Evolutionary conservation across 1,284 basidiomycete genomes (phyloP), one percentile per base, ranked within the genome.

Genomic region (Anthracocystis walkeri): DNA sequence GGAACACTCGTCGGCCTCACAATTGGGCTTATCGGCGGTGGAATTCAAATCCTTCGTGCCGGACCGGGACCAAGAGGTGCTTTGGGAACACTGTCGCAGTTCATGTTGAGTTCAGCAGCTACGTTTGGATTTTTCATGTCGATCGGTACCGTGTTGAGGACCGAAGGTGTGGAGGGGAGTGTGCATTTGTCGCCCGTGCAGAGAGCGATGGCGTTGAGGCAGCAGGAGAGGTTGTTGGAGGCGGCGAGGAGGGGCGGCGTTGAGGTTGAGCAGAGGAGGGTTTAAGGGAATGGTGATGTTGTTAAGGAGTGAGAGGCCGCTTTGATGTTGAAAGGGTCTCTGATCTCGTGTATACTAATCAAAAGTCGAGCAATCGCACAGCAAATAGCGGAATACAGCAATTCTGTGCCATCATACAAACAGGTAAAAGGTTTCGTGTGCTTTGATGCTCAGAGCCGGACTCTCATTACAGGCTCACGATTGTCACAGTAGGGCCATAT

Each of bases 81-180:
- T 10, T 51, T 83, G 50, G 80, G 71, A 11, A 82, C 80, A 21
- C 65, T 84, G 11, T 69, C 76, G 8, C 81, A 84, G 57, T 84
- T 77, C 65, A 84, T 84, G 82, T 66, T 77, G 8, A 80, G 79
- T 16, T 81, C 78, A 2, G 82, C 72, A 3, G 82, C 82, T 2
- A 84, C 82, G 18, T 84, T 84, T 40, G 82, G 82, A 31, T 83
- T 79, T 68, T 79, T 82, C 72, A 82, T 82, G 80, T 78, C 79
- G 25, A 82, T 83, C 62, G 82, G 82, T 51, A 78, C 81, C 11
- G 82, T 83, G 14, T 63, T 83, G 25, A 72, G 82, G 48, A 82
- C 81, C 12, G 82, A 83, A 31, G 72, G 72, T 0, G 40, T 75
- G 14, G 72, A 75, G 33, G 56, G 40, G 8, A 75, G 69, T 46